These are phyloP conservation scores for Anastatica hierochuntica DNA, from an alignment of 345 rosid species.

Conservation along the genomic window DNA sequence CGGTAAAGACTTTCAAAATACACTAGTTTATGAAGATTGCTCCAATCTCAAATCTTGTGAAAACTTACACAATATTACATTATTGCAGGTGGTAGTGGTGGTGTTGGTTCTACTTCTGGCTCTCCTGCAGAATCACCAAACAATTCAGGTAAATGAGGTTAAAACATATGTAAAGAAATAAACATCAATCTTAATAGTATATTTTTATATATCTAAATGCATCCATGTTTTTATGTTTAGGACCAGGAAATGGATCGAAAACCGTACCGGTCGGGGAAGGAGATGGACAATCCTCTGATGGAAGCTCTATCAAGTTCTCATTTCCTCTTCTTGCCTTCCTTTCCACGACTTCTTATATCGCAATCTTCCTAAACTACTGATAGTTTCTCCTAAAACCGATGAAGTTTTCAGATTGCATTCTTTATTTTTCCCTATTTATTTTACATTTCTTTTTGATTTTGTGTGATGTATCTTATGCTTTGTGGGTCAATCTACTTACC, in stretches of 20 bases:
- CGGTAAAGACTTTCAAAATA: too few species aligned
- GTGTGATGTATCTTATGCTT: too few species aligned
- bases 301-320: conserved; percentile 47
- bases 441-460: conserved; percentile 13
- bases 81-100: conserved; percentile 15
- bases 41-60: neutral
- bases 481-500: too few species aligned
- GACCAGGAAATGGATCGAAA: conserved; percentile 37
- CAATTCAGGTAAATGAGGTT: conserved; percentile 54
- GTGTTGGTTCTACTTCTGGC: conserved; percentile 32
- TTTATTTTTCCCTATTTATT: conserved; percentile 24
- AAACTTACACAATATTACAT: neutral
- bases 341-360: conserved; percentile 41
- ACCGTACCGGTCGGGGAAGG: conserved; percentile 48
- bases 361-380: conserved; percentile 32
- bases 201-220: neutral
- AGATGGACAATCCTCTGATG: conserved; percentile 46
- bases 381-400: neutral
- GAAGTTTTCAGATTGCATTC: conserved; percentile 19
- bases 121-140: conserved; percentile 57
- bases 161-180: too few species aligned
- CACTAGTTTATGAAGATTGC: too few species aligned
- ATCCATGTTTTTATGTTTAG: neutral
- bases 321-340: conserved; percentile 41
- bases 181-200: neutral